Evolutionary conservation across 495 filamentous ascomycete genomes (phyloP), one percentile per base, ranked within the genome.

Genomic region (Elaphomyces granulatus): DNA sequence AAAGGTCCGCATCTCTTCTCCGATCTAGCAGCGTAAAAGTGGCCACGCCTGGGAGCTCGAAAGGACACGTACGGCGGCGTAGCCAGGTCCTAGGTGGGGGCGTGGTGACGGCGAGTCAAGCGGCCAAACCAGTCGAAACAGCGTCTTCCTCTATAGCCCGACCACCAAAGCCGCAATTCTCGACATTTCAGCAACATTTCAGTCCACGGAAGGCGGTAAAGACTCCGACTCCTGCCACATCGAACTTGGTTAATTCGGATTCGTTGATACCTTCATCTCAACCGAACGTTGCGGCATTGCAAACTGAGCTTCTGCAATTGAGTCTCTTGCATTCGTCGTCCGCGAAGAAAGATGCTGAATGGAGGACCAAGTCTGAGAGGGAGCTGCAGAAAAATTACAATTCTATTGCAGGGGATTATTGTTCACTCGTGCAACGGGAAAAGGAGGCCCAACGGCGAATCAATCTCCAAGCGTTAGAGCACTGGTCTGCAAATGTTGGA

Each of bases 261-360:
- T 36, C 47, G 12, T 39, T 60, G 28, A 53, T 56, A 14, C 46
- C 53, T 17, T 71, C 38, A 2, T 70, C 74, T 1, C 60, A 54
- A 56, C 71, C 75, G 36, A 78, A 82, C 50, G 71, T 70, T 3
- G 64, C 70, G 30, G 64, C 70, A 15, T 49, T 83, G 20, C 81
- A 86, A 50, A 75, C 77, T 0, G 80, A 87, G 48, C 65, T 90
- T 15, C 60, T 86, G 16, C 81, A 85, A 50, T 59, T 87, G 3
- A 74, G 76, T 50, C 61, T 87, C 8, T 59, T 87, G 9, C 80
- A 83, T 58, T 67, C 64, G 8, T 53, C 54, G 6, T 54, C 56
- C 8, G 32, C 58, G 12, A 53, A 57, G 15, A 41, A 50, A 16
- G 50, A 64, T 12, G 38, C 41, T 0, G 51, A 60, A 36, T 70